Conservation (phyloP, 2,329 filamentous ascomycete species). For the Amauroascus verrucosus region DNA sequence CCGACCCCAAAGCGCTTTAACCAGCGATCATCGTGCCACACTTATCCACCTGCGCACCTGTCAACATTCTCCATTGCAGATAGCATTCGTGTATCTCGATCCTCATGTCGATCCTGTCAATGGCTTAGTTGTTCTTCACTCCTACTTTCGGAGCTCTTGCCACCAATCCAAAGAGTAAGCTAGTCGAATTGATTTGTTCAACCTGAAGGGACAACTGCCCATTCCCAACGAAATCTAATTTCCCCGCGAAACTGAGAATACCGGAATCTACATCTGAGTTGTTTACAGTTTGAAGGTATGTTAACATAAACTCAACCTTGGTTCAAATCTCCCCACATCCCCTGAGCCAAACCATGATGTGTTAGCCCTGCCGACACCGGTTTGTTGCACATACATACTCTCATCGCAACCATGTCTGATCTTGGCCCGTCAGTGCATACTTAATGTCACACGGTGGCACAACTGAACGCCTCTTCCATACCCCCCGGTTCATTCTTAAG, state of each 20-base stretch:
- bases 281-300: conserved; percentile 9
- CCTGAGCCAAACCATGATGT: conserved; percentile 7
- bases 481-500: conserved; percentile 1
- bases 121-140: conserved; percentile 7
- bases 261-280: background rate
- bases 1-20: conserved; percentile 4
- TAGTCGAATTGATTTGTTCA: background rate
- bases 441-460: conserved; percentile 13
- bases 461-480: conserved; percentile 12
- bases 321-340: conserved; percentile 7
- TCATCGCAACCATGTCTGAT: background rate
- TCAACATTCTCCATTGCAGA: conserved; percentile 9
- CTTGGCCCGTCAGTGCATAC: conserved; percentile 9
- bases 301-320: background rate
- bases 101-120: conserved; percentile 13
- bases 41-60: conserved; percentile 14
- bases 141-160: no score
- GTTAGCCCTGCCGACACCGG: background rate
- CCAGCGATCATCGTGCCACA: conserved; percentile 15
- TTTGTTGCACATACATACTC: conserved; percentile 8
- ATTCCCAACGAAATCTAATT: background rate
- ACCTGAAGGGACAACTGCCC: background rate
- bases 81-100: conserved; percentile 4
- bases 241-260: background rate
- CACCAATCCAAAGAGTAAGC: background rate